Evolutionary conservation across 1,284 basidiomycete species (phyloP).

Genomic region (Xerocomus amazonicus): DNA sequence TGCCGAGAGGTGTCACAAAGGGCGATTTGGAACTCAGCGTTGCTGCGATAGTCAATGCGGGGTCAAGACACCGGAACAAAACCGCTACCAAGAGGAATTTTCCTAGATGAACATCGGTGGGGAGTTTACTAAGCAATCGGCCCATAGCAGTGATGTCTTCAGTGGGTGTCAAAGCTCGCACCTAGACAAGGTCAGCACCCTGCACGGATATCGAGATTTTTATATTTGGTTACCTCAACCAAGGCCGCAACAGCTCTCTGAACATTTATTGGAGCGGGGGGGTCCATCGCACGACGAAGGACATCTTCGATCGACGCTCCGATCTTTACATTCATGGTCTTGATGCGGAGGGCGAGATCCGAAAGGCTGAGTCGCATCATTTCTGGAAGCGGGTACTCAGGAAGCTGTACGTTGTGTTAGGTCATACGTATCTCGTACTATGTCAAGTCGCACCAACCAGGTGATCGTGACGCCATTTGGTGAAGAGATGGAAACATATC

Average conservation of each 20-base stretch:
- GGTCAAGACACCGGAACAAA: constrained; percentile 88
- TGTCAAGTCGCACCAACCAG: constrained; percentile 40
- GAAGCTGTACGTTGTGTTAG: constrained; percentile 54
- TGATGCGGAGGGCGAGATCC: constrained; percentile 92
- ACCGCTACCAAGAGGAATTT: constrained; percentile 91
- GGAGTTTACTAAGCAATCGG: constrained; percentile 85
- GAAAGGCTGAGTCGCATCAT: constrained; percentile 94
- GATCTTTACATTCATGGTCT: constrained; percentile 92
- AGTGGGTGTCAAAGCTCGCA: constrained; percentile 76
- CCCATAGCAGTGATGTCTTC: constrained; percentile 98
- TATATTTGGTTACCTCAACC: constrained; percentile 66
- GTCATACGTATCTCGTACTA: constrained; percentile 23
- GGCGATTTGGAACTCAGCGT: constrained; percentile 92
- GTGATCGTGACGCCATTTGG: constrained; percentile 81
- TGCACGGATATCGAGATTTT: not conserved
- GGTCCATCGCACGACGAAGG: constrained; percentile 84
- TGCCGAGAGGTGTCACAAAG: constrained; percentile 86
- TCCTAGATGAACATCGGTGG: constrained; percentile 94
- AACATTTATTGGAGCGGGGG: constrained; percentile 84
- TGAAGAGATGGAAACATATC: constrained; percentile 95
- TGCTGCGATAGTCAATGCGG: constrained; percentile 94
- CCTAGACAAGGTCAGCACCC: constrained; percentile 40
- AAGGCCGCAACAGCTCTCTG: constrained; percentile 89
- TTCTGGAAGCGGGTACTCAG: constrained; percentile 91
- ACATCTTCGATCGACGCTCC: constrained; percentile 90